phyloP scores from a whole-genome alignment of 2,329 filamentous ascomycete species.

The Tolypocladium tundrense region DNA sequence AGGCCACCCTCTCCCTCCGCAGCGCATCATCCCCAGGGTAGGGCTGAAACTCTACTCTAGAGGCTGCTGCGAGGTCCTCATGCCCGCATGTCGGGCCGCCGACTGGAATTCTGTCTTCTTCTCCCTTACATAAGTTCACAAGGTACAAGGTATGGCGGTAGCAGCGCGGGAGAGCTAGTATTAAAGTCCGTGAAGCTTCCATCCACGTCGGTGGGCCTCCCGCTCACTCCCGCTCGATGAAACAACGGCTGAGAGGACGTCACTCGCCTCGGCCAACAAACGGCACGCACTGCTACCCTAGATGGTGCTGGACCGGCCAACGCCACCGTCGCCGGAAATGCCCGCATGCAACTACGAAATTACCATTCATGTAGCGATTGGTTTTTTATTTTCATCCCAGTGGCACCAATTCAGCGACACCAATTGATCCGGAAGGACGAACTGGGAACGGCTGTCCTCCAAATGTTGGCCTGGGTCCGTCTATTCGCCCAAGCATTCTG shows the following conservation, averaged over 20 bases:
- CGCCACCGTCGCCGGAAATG: not conserved
- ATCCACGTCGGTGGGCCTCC: not conserved
- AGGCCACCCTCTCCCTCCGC: not conserved
- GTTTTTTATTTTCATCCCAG: not conserved
- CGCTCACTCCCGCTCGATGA: not conserved
- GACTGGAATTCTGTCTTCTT: not conserved
- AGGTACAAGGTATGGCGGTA: too few species aligned
- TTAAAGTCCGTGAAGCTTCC: not conserved
- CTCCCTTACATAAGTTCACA: not conserved
- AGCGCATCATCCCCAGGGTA: not conserved
- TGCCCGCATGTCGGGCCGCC: not conserved
- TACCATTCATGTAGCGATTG: not conserved
- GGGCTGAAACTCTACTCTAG: not conserved
- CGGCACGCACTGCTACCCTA: not conserved
- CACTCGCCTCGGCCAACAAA: not conserved
- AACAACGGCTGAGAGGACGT: not conserved
- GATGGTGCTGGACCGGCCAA: not conserved
- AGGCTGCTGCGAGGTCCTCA: not conserved
- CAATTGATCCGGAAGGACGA: not conserved
- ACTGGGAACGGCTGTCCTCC: not conserved
- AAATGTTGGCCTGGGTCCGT: not conserved
- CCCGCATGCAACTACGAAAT: not conserved
- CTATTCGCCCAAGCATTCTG: not conserved
- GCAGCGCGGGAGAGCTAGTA: not conserved
- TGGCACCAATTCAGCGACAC: not conserved